Conservation (phyloP, 495 filamentous ascomycete genomes). For the Podospora fimiseda region DNA sequence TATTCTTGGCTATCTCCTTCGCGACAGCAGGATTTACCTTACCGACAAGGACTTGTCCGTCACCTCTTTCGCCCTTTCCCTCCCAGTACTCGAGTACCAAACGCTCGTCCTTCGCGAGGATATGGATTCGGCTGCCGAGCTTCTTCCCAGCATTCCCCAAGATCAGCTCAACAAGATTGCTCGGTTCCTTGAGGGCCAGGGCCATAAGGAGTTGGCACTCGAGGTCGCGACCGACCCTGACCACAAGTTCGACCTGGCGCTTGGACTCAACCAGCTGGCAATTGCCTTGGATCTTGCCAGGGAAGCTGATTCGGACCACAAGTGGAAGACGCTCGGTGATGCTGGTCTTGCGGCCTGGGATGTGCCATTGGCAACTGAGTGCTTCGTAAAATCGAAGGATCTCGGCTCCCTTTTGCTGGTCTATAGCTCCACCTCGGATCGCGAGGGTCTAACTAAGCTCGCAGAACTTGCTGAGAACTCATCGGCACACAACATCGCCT, state of each 20-base stretch:
- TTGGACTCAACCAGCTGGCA: conserved; percentile 73
- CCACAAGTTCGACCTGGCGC: conserved; percentile 91
- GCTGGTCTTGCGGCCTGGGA: conserved; percentile 85
- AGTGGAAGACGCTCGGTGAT: conserved; percentile 95
- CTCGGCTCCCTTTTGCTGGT: conserved; percentile 82
- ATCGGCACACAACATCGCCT: conserved; percentile 84
- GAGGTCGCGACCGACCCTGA: conserved; percentile 95
- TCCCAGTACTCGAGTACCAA: conserved; percentile 95
- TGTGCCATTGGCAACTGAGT: conserved; percentile 79
- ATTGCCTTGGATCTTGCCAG: conserved; percentile 81
- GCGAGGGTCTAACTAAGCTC: conserved; percentile 63
- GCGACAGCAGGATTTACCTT: conserved; percentile 88
- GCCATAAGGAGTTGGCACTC: conserved; percentile 89
- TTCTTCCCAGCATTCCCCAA: conserved; percentile 72
- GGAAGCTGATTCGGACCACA: conserved; percentile 82
- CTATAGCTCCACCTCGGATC: conserved; percentile 72
- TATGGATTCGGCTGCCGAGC: conserved; percentile 81
- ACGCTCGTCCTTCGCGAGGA: conserved; percentile 93
- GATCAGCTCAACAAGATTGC: conserved; percentile 97
- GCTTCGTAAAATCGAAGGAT: conserved; percentile 84
- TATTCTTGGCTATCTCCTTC: conserved; percentile 87
- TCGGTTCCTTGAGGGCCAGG: conserved; percentile 95
- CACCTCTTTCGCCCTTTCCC: conserved; percentile 82
- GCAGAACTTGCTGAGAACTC: conserved; percentile 66
- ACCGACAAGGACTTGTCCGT: conserved; percentile 92